A percentile compares a stretch with the other conserved stretches of the same genome.
These are phyloP conservation scores for Aureococcus anophagefferens DNA, from an alignment of 108 stramenopile species.

Conservation along the genomic window DNA sequence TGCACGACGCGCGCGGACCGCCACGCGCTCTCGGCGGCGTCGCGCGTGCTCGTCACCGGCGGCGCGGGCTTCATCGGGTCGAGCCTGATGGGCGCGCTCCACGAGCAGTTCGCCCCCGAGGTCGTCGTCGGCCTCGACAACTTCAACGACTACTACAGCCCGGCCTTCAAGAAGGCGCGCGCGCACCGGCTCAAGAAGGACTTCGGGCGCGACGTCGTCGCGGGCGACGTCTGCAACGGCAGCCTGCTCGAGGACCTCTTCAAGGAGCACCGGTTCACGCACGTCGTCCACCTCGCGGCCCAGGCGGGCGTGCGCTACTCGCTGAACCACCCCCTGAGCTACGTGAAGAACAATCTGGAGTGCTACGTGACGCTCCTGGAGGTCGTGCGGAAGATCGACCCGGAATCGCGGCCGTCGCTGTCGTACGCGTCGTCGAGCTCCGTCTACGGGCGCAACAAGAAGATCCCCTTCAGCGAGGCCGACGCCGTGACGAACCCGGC, in stretches of 20 bases:
- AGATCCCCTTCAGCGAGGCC: conserved; percentile 42
- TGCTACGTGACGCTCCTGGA: conserved; percentile 4
- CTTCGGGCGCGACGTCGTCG: conserved; percentile 6
- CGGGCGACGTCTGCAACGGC: conserved; percentile 42
- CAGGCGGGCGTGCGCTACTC: conserved; percentile 13
- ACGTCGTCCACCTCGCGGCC: conserved; percentile 12
- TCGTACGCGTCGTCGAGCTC: conserved; percentile 5
- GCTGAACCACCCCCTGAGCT: neutral
- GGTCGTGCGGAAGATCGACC: neutral
- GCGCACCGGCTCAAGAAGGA: conserved; percentile 10
- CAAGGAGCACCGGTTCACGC: conserved; percentile 13
- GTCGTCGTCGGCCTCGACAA: conserved; percentile 43
- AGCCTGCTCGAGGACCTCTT: conserved; percentile 27
- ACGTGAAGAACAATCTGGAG: conserved; percentile 10
- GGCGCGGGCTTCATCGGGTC: neutral
- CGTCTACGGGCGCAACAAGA: conserved; percentile 8
- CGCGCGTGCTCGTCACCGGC: neutral
- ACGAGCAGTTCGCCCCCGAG: conserved; percentile 14
- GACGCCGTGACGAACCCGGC: conserved; percentile 55
- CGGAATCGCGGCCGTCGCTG: neutral
- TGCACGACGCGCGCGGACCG: too few species aligned
- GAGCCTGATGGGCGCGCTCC: neutral
- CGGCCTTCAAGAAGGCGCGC: conserved; percentile 30
- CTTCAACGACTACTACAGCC: conserved; percentile 50
- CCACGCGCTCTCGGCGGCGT: too few species aligned